phyloP scores from a whole-genome alignment of 1,139 yeast genomes.

The Candida sanyaensis region DNA sequence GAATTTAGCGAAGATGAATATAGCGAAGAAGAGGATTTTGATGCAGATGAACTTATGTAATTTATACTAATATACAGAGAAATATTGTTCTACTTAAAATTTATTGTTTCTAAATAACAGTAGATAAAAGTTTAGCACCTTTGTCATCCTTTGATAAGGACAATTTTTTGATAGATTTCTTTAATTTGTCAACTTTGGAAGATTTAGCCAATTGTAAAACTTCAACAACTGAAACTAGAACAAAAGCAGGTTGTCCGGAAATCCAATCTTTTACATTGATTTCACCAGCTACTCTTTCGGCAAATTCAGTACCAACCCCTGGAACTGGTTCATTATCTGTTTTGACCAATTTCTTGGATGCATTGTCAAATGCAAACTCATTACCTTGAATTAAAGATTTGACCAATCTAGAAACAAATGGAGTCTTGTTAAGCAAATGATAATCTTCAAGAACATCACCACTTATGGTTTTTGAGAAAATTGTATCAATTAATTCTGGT shows the following conservation, averaged over 20 bases:
- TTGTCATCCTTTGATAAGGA: slow-evolving; percentile 58
- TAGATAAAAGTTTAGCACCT: slow-evolving; percentile 73
- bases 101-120: slow-evolving; percentile 16
- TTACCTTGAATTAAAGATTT: slow-evolving; percentile 79
- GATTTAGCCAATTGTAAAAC: slow-evolving; percentile 38
- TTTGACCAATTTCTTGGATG: slow-evolving; percentile 57
- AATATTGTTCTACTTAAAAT: not conserved
- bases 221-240: slow-evolving; percentile 70
- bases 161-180: slow-evolving; percentile 56
- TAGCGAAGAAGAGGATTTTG: slow-evolving; percentile 30
- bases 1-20: slow-evolving; percentile 20
- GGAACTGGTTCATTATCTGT: slow-evolving; percentile 46
- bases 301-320: slow-evolving; percentile 66
- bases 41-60: slow-evolving; percentile 23
- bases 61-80: slow-evolving; percentile 1
- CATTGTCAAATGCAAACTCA: slow-evolving; percentile 59
- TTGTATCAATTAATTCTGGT: slow-evolving; percentile 52
- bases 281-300: slow-evolving; percentile 53
- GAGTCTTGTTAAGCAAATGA: slow-evolving; percentile 66
- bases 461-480: slow-evolving; percentile 56
- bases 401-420: slow-evolving; percentile 75
- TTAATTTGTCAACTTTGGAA: slow-evolving; percentile 46
- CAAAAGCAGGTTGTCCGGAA: slow-evolving; percentile 77
- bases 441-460: slow-evolving; percentile 72
- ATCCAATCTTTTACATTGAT: slow-evolving; percentile 67